Conservation (phyloP, 2,329 filamentous ascomycete genomes). For the Fusarium sp. region DNA sequence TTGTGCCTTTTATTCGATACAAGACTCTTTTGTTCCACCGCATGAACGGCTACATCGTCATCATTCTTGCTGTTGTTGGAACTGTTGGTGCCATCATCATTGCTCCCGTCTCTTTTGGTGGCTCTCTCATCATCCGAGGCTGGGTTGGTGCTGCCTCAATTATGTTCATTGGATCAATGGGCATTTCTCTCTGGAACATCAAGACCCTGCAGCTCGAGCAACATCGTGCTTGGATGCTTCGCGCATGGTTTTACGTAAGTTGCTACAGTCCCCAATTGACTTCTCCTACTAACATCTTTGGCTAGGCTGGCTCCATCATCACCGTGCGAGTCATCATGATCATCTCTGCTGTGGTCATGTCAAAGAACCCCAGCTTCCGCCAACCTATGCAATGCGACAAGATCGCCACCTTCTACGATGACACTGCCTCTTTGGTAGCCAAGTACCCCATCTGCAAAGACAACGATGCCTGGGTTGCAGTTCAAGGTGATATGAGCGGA, state of each 20-base stretch:
- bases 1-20: constrained; percentile 61
- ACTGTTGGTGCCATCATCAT: constrained; percentile 67
- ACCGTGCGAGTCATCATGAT: constrained; percentile 29
- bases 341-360: constrained; percentile 15
- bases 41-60: constrained; percentile 69
- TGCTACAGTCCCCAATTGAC: fast-evolving
- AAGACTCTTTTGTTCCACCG: constrained; percentile 68
- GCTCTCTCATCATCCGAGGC: constrained; percentile 62
- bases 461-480: constrained; percentile 13
- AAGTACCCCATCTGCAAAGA: constrained; percentile 17
- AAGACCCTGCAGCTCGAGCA: constrained; percentile 72
- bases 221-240: constrained; percentile 73
- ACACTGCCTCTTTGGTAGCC: not conserved
- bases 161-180: constrained; percentile 58
- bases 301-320: constrained; percentile 22
- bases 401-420: constrained; percentile 19
- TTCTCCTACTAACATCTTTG: not conserved
- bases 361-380: constrained; percentile 12
- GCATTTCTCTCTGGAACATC: constrained; percentile 67
- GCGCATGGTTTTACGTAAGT: constrained; percentile 48
- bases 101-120: constrained; percentile 65
- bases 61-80: constrained; percentile 61
- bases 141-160: constrained; percentile 59
- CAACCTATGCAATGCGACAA: constrained; percentile 24
- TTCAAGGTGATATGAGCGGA: constrained; percentile 23